Base-by-base conservation (phyloP, 176 grass and related monocot genomes). In the Tillandsia leiboldiana region DNA sequence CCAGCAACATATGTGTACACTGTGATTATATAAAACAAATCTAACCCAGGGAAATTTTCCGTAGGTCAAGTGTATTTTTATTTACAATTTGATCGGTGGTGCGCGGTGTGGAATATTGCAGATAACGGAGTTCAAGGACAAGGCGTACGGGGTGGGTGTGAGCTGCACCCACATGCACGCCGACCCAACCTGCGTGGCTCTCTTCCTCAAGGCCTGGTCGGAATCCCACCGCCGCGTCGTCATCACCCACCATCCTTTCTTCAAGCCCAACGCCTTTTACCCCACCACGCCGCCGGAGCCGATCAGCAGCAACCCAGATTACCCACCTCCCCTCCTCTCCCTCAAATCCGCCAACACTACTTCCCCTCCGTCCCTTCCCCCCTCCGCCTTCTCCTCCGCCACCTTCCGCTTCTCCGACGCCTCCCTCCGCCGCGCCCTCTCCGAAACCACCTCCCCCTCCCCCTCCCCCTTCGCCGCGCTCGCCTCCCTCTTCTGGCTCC, bases 51-150 rank as follows among this genome's bases (percentile, higher is more conserved):
- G 28, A 2, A 29, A 29, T 3, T 29, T 29, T 29, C 3, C 28
- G 28, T 29, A 29, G 28, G 2, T 29, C 28, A 29, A 29, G 2
- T 29, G 4, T 0, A 33, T 6, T 33, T 33, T 5, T 33, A 33
- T 33, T 0, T 6, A 3, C 2, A 4, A 33, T 33, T 33, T 33
- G 29, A 33, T 33, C 0, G 29, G 29, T 33, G 29, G 29, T 33
- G 29, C 29, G 5, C 5, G 29, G 29, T 6, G 29, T 5, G 11
- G 15, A 1, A 74, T 1, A 24, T 24, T 54, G 69, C 82, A 96
- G 91, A 75, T 92, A 63, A 96, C 88, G 26, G 85, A 88, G 72
- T 96, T 96, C 70, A 59, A 79, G 8, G 91, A 96, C 74, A 90
- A 87, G 26, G 84, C 87, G 51, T 76, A 74, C 74, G 82, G 82